A percentile compares a stretch with the other conserved stretches of the same genome.
phyloP scores from a whole-genome alignment of 2,329 filamentous ascomycete genomes.

The Parafenestella ontariensis region DNA sequence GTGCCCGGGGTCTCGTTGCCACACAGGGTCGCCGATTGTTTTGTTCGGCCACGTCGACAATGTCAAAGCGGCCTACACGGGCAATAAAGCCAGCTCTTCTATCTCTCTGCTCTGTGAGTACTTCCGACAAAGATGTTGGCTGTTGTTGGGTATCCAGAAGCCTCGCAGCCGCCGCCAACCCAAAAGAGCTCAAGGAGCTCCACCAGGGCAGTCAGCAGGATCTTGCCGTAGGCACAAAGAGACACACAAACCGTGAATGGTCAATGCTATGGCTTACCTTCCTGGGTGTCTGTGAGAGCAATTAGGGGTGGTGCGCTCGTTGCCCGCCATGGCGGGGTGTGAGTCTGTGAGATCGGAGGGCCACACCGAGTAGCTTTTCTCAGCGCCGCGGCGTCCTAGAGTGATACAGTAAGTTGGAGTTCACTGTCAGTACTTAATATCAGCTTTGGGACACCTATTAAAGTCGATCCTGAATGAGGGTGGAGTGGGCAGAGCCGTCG shows the following conservation, averaged over 20 bases:
- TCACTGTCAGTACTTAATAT: neutral
- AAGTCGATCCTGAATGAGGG: neutral
- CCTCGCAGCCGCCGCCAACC: neutral
- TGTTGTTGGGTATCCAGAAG: neutral
- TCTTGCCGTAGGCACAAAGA: neutral
- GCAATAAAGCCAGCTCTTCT: neutral
- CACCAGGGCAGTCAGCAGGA: neutral
- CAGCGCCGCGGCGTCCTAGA: neutral
- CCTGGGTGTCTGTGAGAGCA: neutral
- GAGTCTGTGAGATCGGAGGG: neutral
- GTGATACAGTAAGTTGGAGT: neutral
- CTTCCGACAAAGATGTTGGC: neutral
- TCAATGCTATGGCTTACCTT: neutral
- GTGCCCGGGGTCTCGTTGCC: neutral
- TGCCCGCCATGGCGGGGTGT: neutral
- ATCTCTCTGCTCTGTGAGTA: neutral
- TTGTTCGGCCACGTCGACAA: neutral
- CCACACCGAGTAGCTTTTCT: neutral
- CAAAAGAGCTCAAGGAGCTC: neutral
- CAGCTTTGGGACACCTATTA: neutral
- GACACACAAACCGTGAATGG: neutral
- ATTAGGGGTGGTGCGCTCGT: neutral
- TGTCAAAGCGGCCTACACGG: neutral
- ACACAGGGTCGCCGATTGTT: neutral
- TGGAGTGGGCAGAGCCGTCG: neutral